Evolutionary conservation across 179 eudicot species (phyloP), one percentile per base, ranked within the genome.

Genomic region (Gypsophila paniculata): DNA sequence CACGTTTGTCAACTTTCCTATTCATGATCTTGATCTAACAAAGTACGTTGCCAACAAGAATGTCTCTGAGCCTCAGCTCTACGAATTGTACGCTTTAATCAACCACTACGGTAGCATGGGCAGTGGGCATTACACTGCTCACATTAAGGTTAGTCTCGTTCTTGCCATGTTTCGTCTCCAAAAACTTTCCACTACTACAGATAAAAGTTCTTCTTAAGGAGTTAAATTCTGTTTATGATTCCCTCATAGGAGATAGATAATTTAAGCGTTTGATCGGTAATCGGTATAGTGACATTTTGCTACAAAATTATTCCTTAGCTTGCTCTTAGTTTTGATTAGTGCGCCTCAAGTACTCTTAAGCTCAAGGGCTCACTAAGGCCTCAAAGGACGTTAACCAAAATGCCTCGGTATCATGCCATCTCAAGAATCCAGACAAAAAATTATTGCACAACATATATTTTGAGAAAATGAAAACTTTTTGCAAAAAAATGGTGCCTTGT

Each of bases 81-180:
- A 91, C 80, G 97, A 91, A 77, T 88, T 94, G 39, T 94, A 90
- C 81, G 99, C 99, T 68, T 78, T 91, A 73, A 92, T 83, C 72
- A 94, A 94, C 80, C 99, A 94, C 83, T 91, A 91, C 66, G 97
- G 99, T 22, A 80, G 90, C 82, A 94, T 94, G 97, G 96, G 96
- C 71, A 87, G 99, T 78, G 99, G 99, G 64, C 99, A 94, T 79
- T 94, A 94, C 79, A 94, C 99, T 54, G 89, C 99, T 61, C 84
- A 91, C 81, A 88, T 94, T 81, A 94, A 94, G 97, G 99, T 90
- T 72, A 81, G 88, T 59, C n/a, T 66, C 5, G 38, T 54, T 75
- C 18, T 38, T 71, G 49, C 39, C 42, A 42, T 32, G 13, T 19
- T 8, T 54, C 19, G 2, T 18, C 7, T 54, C 22, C 22, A 17